Evolutionary conservation across 2,329 filamentous ascomycete genomes (phyloP).

Genomic region (Esteya vermicola): DNA sequence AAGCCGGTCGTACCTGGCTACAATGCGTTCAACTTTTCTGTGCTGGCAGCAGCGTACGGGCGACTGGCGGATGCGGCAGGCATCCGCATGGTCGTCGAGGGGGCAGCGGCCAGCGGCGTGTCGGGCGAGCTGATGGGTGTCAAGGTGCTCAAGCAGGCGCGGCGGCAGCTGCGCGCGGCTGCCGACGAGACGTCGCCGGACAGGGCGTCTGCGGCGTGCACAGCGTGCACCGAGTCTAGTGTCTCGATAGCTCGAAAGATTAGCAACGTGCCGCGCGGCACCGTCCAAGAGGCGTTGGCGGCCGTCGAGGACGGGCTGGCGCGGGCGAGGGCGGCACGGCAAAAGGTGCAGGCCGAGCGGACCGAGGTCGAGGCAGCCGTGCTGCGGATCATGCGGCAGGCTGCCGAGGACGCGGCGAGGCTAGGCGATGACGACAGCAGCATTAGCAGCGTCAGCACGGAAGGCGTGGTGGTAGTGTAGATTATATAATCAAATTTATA

Average conservation of each 20-base stretch:
- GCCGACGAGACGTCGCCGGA: too few species aligned
- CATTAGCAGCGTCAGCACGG: not conserved
- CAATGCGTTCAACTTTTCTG: conserved; percentile 18
- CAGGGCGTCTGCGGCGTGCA: too few species aligned
- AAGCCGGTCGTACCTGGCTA: too few species aligned
- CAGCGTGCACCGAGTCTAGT: too few species aligned
- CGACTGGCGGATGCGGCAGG: conserved; percentile 13
- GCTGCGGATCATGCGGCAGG: conserved; percentile 17
- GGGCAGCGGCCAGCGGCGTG: conserved; percentile 8
- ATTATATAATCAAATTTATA: too few species aligned
- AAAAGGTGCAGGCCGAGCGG: conserved; percentile 11
- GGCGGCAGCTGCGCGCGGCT: conserved; percentile 4
- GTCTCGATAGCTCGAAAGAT: too few species aligned
- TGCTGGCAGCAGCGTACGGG: conserved; percentile 15
- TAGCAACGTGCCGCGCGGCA: too few species aligned
- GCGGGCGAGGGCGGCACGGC: conserved; percentile 9
- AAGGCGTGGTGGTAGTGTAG: too few species aligned
- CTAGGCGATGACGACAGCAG: conserved; percentile 8
- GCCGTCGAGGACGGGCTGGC: conserved; percentile 13
- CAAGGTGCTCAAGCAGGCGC: conserved; percentile 11
- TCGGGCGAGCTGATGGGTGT: conserved; percentile 10
- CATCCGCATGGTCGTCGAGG: conserved; percentile 12
- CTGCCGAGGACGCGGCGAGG: conserved; percentile 14
- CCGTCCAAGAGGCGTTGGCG: conserved; percentile 2
- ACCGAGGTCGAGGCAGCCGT: conserved; percentile 11